Evolutionary conservation across 2,329 filamentous ascomycete species (phyloP), one percentile per base, ranked within the genome.

Genomic region (Diaporthe vexans): DNA sequence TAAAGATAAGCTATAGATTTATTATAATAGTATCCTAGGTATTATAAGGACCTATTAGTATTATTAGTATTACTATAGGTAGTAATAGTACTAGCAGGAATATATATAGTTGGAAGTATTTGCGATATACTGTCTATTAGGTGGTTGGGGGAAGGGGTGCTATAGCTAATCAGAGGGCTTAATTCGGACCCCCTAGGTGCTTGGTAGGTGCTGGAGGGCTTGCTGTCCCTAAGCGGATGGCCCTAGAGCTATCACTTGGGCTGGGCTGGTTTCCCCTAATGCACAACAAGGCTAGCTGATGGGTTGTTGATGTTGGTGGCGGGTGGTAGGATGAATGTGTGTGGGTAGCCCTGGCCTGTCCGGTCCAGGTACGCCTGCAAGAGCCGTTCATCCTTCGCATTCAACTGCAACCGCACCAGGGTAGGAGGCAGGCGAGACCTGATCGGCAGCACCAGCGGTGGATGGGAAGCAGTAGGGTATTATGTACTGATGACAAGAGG

Each of bases 381-480:
- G 58, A 63, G 46, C 58, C 48, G 51, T 72, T 63, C 46, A 57
- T 37, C 37, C 59, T 72, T 56, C 70, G 57, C 70, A 56, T 26
- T n/a, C 48, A 68, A 15, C 48, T 61, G 70, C 70, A 46, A 63
- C 58, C 4, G 13, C 40, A 63, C 24, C 37, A 61, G 40, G 58
- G 58, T 9, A 11, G 29, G 26, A 11, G 21, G 17, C 17, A 21
- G 52, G 40, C 40, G 40, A 19, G 40, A 7, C 46, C 37, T 29
- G 46, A 72, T 63, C 57, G 63, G 48, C 70, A 24, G 40, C 57
- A n/a, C 33, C 37, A 10, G 26, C 15, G 29, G 61, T 35, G 46
- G 61, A 21, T 26, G 61, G 40, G 17, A 26, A 17, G 19, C 43
- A 11, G 59, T 33, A 24, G 63, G 33, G n/a, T 67, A 43, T 19